Percentiles rank a stretch among this genome's conserved stretches.
Evolutionary conservation across 2,329 filamentous ascomycete species (phyloP).

Genomic region (Bisporella sp.): DNA sequence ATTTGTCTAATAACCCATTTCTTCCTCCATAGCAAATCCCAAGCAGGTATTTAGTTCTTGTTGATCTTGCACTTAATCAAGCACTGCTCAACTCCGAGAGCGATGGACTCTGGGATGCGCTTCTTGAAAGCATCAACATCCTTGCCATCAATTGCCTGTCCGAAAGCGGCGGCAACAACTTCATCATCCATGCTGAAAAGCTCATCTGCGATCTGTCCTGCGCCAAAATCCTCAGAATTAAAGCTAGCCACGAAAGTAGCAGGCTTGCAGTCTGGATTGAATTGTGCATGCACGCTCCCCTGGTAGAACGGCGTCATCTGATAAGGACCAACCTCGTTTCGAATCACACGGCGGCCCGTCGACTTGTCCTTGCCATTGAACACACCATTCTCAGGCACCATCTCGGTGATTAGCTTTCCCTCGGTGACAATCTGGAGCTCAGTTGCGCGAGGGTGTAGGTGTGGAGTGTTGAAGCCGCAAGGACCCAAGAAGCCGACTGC

Average conservation of each 20-base stretch:
- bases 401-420: conserved; percentile 43
- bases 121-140: conserved; percentile 39
- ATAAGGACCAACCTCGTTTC: conserved; percentile 34
- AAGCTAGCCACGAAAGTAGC: conserved; percentile 45
- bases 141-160: conserved; percentile 37
- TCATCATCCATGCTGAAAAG: conserved; percentile 40
- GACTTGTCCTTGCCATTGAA: conserved; percentile 24
- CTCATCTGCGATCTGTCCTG: conserved; percentile 43
- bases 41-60: no score
- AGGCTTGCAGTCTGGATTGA: conserved; percentile 46
- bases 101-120: conserved; percentile 41
- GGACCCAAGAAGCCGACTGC: conserved; percentile 43
- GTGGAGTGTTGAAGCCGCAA: conserved; percentile 51
- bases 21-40: no score
- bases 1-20: no score
- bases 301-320: conserved; percentile 48
- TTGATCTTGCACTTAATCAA: conserved; percentile 36
- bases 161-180: conserved; percentile 40
- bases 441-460: conserved; percentile 46
- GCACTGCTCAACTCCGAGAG: conserved; percentile 46
- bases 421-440: conserved; percentile 46
- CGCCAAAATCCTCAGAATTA: conserved; percentile 43
- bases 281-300: conserved; percentile 48
- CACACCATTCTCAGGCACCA: conserved; percentile 46
- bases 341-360: conserved; percentile 32